Percentiles rank a stretch among this genome's conserved stretches.
Evolutionary conservation across 768 basidiomycete species (phyloP).

Genomic region (Suillus sp.): DNA sequence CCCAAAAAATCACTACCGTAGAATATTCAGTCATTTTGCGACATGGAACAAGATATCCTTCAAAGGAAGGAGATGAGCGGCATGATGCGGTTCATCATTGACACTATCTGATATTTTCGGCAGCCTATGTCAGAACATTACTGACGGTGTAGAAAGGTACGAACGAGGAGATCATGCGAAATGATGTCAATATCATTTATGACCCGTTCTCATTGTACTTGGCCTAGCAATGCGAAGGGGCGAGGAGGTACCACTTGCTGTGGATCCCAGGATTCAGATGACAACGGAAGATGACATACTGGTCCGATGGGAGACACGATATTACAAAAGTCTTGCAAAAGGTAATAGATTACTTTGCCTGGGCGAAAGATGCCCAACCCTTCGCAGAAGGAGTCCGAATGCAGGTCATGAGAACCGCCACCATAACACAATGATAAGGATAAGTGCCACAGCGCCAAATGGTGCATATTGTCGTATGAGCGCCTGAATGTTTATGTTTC

Average conservation of each 20-base stretch:
- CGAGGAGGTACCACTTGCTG: not conserved
- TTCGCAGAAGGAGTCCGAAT: slow-evolving; percentile 16
- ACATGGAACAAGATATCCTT: not conserved
- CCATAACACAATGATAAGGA: slow-evolving; percentile 76
- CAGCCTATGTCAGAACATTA: not conserved
- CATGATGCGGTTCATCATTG: not conserved
- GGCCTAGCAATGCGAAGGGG: not conserved
- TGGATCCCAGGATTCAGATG: not conserved
- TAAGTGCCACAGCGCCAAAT: slow-evolving; percentile 75
- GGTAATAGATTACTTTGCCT: slow-evolving; percentile 30
- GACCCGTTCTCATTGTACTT: not conserved
- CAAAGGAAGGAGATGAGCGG: not conserved
- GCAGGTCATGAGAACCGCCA: slow-evolving; percentile 69
- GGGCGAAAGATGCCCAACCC: slow-evolving; percentile 26
- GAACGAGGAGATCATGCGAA: slow-evolving; percentile 5
- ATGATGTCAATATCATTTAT: slow-evolving; percentile 1
- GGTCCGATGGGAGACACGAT: not conserved
- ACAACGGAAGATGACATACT: slow-evolving; percentile 4
- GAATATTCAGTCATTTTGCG: not conserved
- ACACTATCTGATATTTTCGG: slow-evolving; percentile 1
- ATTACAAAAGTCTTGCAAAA: slow-evolving; percentile 8
- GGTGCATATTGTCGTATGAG: slow-evolving; percentile 97
- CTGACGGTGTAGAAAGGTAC: slow-evolving; percentile 1
- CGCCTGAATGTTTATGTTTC: slow-evolving; percentile 91
- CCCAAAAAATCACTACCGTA: not conserved